phyloP scores from a whole-genome alignment of 2,329 filamentous ascomycete species.

The Corinectria fuckeliana region DNA sequence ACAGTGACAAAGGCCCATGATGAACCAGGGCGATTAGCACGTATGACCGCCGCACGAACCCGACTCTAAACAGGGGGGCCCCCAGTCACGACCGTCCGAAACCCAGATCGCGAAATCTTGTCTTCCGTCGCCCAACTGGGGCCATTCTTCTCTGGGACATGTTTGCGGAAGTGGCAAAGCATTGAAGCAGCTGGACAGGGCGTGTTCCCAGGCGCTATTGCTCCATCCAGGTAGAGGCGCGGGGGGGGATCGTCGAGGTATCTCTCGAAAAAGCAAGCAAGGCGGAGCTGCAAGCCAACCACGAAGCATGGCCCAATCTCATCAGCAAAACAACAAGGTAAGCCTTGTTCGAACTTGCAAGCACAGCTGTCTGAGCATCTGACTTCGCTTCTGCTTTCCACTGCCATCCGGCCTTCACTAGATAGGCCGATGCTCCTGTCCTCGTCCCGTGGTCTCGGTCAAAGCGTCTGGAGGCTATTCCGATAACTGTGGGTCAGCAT shows the following conservation, averaged over 20 bases:
- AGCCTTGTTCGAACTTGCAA: too few species aligned
- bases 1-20: too few species aligned
- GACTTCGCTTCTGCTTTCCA: slow-evolving; percentile 19
- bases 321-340: slow-evolving; percentile 27
- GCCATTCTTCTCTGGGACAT: slow-evolving; percentile 13
- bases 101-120: slow-evolving; percentile 29
- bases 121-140: slow-evolving; percentile 20
- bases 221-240: slow-evolving; percentile 1
- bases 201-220: slow-evolving; percentile 1
- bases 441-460: background rate
- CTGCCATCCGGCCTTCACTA: slow-evolving; percentile 1
- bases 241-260: too few species aligned
- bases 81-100: slow-evolving; percentile 22
- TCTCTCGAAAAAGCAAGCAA: slow-evolving; percentile 38
- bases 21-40: slow-evolving; percentile 32
- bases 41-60: slow-evolving; percentile 36
- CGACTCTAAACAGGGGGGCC: slow-evolving; percentile 30
- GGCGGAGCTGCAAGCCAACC: slow-evolving; percentile 26
- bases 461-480: slow-evolving; percentile 11
- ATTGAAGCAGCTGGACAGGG: slow-evolving; percentile 12
- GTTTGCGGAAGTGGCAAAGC: slow-evolving; percentile 6
- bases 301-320: slow-evolving; percentile 20
- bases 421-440: background rate
- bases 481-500: slow-evolving; percentile 11
- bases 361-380: background rate